These are phyloP conservation scores for Fusarium sarcochroum DNA, from an alignment of 2,329 filamentous ascomycete species.

Conservation along the genomic window DNA sequence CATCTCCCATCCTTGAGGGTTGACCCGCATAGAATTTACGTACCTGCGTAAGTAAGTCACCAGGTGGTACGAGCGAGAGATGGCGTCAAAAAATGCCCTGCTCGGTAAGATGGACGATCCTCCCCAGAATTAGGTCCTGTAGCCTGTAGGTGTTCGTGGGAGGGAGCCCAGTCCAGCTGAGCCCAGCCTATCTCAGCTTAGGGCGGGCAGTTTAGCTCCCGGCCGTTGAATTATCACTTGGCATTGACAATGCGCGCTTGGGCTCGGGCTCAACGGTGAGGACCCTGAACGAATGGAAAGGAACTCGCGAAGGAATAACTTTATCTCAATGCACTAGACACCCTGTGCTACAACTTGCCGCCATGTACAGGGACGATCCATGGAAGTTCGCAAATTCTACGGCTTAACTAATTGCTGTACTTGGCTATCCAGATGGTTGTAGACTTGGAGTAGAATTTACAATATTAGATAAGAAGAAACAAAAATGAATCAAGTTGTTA, in stretches of 20 bases:
- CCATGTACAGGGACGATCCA: too few species aligned
- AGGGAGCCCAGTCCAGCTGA: slow-evolving; percentile 7
- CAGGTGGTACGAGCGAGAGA: slow-evolving; percentile 41
- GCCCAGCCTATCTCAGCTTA: slow-evolving; percentile 7
- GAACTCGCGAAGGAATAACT: too few species aligned
- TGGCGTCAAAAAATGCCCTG: slow-evolving; percentile 41
- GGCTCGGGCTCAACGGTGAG: slow-evolving; percentile 13
- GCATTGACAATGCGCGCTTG: slow-evolving; percentile 23
- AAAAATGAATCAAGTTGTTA: too few species aligned
- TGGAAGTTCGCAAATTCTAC: too few species aligned
- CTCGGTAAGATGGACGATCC: slow-evolving; percentile 43
- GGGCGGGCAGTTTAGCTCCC: slow-evolving; percentile 34
- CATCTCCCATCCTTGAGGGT: slow-evolving; percentile 18
- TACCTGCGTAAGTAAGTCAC: slow-evolving; percentile 41
- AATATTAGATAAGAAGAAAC: too few species aligned
- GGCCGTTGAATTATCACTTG: slow-evolving; percentile 36
- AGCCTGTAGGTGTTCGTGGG: slow-evolving; percentile 8
- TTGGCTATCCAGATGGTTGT: too few species aligned
- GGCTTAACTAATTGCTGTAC: too few species aligned
- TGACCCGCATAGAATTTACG: slow-evolving; percentile 11
- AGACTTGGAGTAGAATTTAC: too few species aligned
- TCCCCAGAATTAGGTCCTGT: slow-evolving; percentile 33
- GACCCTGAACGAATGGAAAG: too few species aligned
- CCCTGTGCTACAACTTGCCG: too few species aligned
- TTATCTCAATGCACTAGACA: too few species aligned